phyloP scores from a whole-genome alignment of 768 basidiomycete species.

The Cystobasidium ongulense region DNA sequence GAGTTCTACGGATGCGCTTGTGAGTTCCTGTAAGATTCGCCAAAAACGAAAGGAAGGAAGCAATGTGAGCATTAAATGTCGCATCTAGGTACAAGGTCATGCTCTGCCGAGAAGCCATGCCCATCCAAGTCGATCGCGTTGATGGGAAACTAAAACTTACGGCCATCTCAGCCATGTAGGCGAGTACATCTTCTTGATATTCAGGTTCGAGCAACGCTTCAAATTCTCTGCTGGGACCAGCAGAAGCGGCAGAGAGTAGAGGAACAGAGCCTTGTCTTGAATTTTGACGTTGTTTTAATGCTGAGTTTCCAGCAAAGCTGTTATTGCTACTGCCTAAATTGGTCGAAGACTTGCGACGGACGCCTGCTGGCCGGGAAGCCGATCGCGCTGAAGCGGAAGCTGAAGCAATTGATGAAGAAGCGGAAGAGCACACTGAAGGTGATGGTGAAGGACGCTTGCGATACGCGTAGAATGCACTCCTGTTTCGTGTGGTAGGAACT shows the following conservation, averaged over 20 bases:
- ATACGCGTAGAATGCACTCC: conserved; percentile 23
- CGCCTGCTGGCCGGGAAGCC: background rate
- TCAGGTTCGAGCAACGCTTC: conserved; percentile 72
- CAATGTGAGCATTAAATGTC: background rate
- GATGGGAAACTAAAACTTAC: conserved; percentile 52
- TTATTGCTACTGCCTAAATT: background rate
- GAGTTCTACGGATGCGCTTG: conserved; percentile 79
- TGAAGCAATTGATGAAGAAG: conserved; percentile 18
- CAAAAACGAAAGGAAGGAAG: background rate
- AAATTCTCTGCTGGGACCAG: conserved; percentile 2
- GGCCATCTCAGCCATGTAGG: conserved; percentile 98
- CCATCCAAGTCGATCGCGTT: background rate
- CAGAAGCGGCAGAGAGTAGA: background rate
- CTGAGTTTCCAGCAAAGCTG: background rate
- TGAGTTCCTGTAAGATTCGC: conserved; percentile 47
- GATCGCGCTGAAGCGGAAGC: conserved; percentile 26
- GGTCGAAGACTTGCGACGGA: conserved; percentile 6
- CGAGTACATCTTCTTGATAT: conserved; percentile 82
- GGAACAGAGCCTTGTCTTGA: background rate
- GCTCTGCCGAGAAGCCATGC: conserved; percentile 31
- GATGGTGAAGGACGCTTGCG: conserved; percentile 24
- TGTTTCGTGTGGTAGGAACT: conserved; percentile 2
- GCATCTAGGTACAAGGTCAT: conserved; percentile 28
- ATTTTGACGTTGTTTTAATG: background rate
- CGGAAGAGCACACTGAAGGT: conserved; percentile 14